Evolutionary conservation across 352 stramenopile species (phyloP).

Genomic region (Phytophthora colocasiae): DNA sequence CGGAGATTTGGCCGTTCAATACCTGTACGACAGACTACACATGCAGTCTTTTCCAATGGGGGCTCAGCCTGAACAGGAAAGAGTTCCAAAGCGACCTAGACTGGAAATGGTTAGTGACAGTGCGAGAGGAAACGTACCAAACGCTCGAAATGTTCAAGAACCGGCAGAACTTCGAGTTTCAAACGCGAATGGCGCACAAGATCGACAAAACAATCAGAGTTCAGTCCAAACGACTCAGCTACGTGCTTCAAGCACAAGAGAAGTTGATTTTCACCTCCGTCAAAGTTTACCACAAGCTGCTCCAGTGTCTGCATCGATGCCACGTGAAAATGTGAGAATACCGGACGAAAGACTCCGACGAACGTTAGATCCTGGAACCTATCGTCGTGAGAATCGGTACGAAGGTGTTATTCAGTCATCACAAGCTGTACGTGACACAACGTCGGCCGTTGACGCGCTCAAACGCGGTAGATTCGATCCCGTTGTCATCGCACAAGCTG

Average conservation of each 20-base stretch:
- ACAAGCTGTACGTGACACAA: conserved; percentile 27
- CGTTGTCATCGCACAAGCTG: conserved; percentile 14
- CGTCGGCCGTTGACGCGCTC: conserved; percentile 25
- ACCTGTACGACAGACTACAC: conserved; percentile 21
- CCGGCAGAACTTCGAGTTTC: background rate
- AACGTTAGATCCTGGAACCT: background rate
- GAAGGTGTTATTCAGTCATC: conserved; percentile 27
- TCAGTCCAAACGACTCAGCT: background rate
- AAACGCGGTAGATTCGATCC: conserved; percentile 19
- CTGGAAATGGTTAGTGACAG: background rate
- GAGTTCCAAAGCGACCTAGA: conserved; percentile 10
- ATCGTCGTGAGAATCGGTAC: conserved; percentile 10
- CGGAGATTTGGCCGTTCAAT: conserved; percentile 18
- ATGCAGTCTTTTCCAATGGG: conserved; percentile 13
- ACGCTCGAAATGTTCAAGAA: too few relatives aligned
- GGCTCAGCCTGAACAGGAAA: conserved; percentile 1
- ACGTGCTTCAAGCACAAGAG: background rate
- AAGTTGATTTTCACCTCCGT: too few relatives aligned
- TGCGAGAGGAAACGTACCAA: background rate
- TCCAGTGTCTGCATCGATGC: background rate
- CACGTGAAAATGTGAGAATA: background rate
- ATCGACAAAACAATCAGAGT: background rate
- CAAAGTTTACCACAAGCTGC: conserved; percentile 6
- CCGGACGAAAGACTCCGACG: conserved; percentile 6
- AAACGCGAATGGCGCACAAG: background rate